These are phyloP conservation scores for Ogataea saltuana DNA, from an alignment of 805 yeast species.

Conservation along the genomic window DNA sequence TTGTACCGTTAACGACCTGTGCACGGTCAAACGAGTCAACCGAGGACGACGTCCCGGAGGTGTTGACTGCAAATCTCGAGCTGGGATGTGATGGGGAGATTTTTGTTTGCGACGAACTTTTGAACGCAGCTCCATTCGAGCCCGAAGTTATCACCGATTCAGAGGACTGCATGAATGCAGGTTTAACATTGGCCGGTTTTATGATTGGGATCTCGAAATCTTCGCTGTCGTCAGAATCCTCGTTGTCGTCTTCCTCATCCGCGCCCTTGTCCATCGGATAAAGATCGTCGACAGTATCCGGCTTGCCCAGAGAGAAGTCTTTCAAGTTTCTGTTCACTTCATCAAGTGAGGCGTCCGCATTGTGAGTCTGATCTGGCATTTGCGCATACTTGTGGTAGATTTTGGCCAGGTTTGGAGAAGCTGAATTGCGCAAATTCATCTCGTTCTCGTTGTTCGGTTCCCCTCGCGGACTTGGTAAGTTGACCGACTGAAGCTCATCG, in stretches of 20 bases:
- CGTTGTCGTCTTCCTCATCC: constrained; percentile 15
- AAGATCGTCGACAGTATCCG: constrained; percentile 18
- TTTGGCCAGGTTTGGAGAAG: constrained; percentile 33
- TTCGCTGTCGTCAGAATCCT: constrained; percentile 23
- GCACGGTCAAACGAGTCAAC: constrained; percentile 12
- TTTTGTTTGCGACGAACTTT: not conserved
- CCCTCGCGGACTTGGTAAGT: not conserved
- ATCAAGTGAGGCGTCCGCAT: too few relatives aligned
- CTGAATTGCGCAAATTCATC: constrained; percentile 4
- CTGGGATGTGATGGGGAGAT: not conserved
- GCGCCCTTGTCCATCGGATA: constrained; percentile 25
- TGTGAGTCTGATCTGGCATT: constrained; percentile 31
- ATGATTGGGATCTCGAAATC: constrained; percentile 25
- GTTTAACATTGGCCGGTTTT: constrained; percentile 15
- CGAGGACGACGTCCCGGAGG: constrained; percentile 2
- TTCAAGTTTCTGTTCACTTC: constrained; percentile 12
- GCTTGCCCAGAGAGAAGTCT: constrained; percentile 9
- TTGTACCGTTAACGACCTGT: not conserved
- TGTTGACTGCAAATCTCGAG: not conserved
- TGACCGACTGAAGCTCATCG: not conserved
- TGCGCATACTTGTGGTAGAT: constrained; percentile 38
- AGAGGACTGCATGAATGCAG: constrained; percentile 10
- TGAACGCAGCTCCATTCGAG: too few relatives aligned
- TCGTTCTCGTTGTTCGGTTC: not conserved
- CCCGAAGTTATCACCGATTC: constrained; percentile 10